Percentiles rank a stretch among this genome's conserved stretches.
These are phyloP conservation scores for Aechmea fasciata DNA, from an alignment of 176 grass and related monocot genomes.

Conservation along the genomic window DNA sequence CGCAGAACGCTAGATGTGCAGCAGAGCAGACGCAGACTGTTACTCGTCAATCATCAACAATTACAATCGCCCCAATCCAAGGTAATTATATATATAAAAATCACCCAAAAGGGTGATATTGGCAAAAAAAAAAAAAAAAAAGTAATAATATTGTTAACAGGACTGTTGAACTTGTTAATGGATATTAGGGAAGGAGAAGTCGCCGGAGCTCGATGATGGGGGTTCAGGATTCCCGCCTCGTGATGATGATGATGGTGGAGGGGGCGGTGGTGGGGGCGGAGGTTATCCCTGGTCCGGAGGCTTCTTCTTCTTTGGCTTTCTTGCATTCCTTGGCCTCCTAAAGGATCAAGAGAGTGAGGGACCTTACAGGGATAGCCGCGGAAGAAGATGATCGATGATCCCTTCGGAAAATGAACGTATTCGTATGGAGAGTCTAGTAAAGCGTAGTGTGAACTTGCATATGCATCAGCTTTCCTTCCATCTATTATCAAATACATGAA, in stretches of 20 bases:
- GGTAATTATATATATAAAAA: slow-evolving; percentile 1
- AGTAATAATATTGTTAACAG: background rate
- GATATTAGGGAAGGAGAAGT: slow-evolving; percentile 20
- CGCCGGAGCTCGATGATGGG: slow-evolving; percentile 24
- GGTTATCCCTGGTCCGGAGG: slow-evolving; percentile 15
- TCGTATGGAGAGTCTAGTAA: too few species aligned
- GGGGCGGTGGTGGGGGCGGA: slow-evolving; percentile 19
- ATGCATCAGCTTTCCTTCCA: too few species aligned
- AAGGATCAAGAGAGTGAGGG: slow-evolving; percentile 24
- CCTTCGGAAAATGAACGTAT: background rate
- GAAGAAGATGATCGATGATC: background rate
- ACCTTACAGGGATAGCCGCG: slow-evolving; percentile 2
- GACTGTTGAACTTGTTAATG: background rate
- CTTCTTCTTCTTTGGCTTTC: slow-evolving; percentile 27
- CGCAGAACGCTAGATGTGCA: slow-evolving; percentile 15
- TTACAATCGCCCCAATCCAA: slow-evolving; percentile 26
- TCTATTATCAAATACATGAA: too few species aligned
- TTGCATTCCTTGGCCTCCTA: slow-evolving; percentile 17
- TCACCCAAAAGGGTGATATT: too few species aligned
- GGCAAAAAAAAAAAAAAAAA: too few species aligned
- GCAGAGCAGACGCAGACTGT: slow-evolving; percentile 28
- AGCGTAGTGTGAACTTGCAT: too few species aligned
- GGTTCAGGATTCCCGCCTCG: slow-evolving; percentile 26
- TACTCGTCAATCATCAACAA: slow-evolving; percentile 28
- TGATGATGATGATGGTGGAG: slow-evolving; percentile 24